These are phyloP conservation scores for Pythium coloratum DNA, from an alignment of 352 stramenopile genomes.

Conservation along the genomic window DNA sequence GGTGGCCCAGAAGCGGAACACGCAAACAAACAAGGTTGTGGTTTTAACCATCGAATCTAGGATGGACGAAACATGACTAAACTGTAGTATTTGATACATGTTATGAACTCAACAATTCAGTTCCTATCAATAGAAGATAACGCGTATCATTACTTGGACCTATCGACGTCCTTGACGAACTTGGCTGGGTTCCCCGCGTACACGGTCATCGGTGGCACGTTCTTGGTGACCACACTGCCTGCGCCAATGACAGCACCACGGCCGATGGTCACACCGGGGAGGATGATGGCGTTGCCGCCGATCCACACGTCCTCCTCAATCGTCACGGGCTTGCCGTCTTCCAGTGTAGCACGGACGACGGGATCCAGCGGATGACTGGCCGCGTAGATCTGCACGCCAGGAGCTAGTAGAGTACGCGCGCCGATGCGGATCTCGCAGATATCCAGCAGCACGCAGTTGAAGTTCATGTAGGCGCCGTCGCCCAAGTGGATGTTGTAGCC, in stretches of 20 bases:
- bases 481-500: slow-evolving; percentile 79
- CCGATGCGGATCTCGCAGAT: slow-evolving; percentile 79
- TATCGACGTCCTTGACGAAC: slow-evolving; percentile 63
- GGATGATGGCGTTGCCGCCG: slow-evolving; percentile 69
- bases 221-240: slow-evolving; percentile 78
- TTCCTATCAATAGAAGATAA: background rate
- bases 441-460: slow-evolving; percentile 87
- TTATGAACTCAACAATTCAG: background rate
- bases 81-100: background rate
- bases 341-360: slow-evolving; percentile 36
- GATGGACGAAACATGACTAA: background rate
- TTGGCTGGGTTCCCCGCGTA: slow-evolving; percentile 72
- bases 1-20: slow-evolving; percentile 4
- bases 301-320: slow-evolving; percentile 88
- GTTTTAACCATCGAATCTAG: background rate
- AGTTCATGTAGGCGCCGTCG: slow-evolving; percentile 87
- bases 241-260: slow-evolving; percentile 61
- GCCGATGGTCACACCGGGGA: slow-evolving; percentile 71
- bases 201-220: slow-evolving; percentile 62
- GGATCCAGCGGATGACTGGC: slow-evolving; percentile 75
- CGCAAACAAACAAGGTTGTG: background rate
- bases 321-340: slow-evolving; percentile 66
- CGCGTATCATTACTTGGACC: background rate
- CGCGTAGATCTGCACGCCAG: slow-evolving; percentile 77
- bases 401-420: slow-evolving; percentile 45